Base-by-base conservation (phyloP, 2,329 filamentous ascomycete species). In the Hypoxylon sp. region DNA sequence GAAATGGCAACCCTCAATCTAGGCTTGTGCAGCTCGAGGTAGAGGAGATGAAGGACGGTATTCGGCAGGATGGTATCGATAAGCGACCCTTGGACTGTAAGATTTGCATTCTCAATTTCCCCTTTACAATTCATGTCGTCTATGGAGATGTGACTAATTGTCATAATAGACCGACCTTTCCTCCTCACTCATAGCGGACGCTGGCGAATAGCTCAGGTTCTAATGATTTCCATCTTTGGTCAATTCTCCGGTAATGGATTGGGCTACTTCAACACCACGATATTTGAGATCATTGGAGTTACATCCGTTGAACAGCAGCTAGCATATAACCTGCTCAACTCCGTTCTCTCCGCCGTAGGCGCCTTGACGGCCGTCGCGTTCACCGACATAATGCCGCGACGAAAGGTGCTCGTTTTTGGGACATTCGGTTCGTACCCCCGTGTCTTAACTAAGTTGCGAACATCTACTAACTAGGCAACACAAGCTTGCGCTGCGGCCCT, bases 181-280 rank as follows among this genome's bases (percentile, higher is more conserved):
- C 14, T 85, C 46, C 42, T 78, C 3, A 79, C 80, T 8, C 83
- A 84, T 76, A 81, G 77, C 53, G 83, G 82, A 48, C 83, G 84
- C 58, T 85, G 83, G 83, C 79, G 84, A 25, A 82, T 84, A 61
- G 77, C 79, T 3, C 83, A 85, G 66, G 83, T 85, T 46, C 69
- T 85, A 69, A 84, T 85, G 82, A 85, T 85, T 69, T 83, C 83
- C 49, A 78, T 85, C 67, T 85, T 85, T 61, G 84, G 83, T 14
- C 83, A 85, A 72, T 85, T 84, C 76, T 85, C 84, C 0, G 84
- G 84, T 20, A 85, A 85, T 64, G 83, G 83, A 57, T 80, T 85
- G 6, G 82, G 83, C 13, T 86, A 85, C 77, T 86, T 85, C 77
- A 85, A 85, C 75, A 79, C 84, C 6, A 80, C 79, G 40, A 85